Evolutionary conservation across 164 flowering plant genomes (phyloP), one percentile per base, ranked within the genome.

Genomic region (Echeveria elegans): DNA sequence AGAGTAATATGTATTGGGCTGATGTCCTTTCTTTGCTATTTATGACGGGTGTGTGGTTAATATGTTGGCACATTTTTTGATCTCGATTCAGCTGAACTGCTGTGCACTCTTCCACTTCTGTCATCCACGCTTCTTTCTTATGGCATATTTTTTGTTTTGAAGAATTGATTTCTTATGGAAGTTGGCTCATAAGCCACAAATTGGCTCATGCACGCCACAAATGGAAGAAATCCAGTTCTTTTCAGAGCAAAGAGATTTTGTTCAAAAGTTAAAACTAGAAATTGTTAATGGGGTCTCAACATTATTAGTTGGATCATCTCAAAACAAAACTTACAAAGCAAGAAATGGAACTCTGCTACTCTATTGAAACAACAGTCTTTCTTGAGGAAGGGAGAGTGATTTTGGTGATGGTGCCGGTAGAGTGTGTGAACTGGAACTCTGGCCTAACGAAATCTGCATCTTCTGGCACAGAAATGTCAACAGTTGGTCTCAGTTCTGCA

Each of bases 391-490:
- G 47, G 45, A 34, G 37, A 3, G 37, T 8, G 47, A 16, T 43
- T 43, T 43, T 14, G n/a, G 47, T 43, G 47, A 43, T 12, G 12
- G 41, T 38, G 41, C 41, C 41, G 5, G 41, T n/a, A 38, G 41
- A 38, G 12, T 38, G 41, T 38, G 41, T 38, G 12, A 14, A 38
- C 41, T 10, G 21, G 21, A 47, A n/a, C n/a, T n/a, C 98, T 1
- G 96, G 96, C 8, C 94, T 87, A 15, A 93, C 96, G 52, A 93
- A 93, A 74, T 89, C 92, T 38, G 97, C 98, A 83, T 90, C 91
- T 7, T 83, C 68, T 0, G 96, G 81, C 61, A 93, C 97, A 0
- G 97, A 93, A 62, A 90, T 93, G 82, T 90, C 97, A 3, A 91
- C 93, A 0, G 96, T 83, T 0, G 96, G 97, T 79, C 98, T 86